Conservation (phyloP, 2,329 filamentous ascomycete genomes). For the Aspergillus bombycis region DNA sequence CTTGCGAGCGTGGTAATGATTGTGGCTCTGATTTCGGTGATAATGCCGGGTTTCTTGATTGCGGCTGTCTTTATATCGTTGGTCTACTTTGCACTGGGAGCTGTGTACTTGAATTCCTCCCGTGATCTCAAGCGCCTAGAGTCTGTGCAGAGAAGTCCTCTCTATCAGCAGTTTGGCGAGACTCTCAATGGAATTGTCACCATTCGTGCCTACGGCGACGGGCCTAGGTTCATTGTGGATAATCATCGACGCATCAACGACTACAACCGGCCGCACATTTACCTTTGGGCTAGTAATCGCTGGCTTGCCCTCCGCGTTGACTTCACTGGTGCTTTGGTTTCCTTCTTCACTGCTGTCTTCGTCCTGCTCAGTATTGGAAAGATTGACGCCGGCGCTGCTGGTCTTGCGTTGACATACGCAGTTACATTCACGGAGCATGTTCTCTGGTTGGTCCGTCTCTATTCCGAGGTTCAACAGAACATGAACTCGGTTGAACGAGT, state of each 20-base stretch:
- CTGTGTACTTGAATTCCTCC: conserved; percentile 90
- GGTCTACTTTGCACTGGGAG: conserved; percentile 80
- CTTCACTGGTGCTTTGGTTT: conserved; percentile 83
- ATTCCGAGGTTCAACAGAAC: conserved; percentile 95
- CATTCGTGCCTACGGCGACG: conserved; percentile 93
- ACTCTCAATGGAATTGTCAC: conserved; percentile 93
- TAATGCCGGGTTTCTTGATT: conserved; percentile 89
- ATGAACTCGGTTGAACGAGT: conserved; percentile 99
- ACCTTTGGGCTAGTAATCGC: conserved; percentile 92
- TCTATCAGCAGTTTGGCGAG: conserved; percentile 98
- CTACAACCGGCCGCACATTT: conserved; percentile 92
- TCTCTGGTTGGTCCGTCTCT: conserved; percentile 91
- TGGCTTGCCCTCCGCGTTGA: conserved; percentile 96
- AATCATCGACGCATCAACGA: conserved; percentile 87
- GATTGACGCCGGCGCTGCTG: conserved; percentile 88
- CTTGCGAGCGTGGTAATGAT: conserved; percentile 77
- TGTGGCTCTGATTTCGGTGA: conserved; percentile 79
- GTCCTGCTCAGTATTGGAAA: conserved; percentile 80
- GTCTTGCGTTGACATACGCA: conserved; percentile 92
- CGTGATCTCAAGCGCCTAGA: conserved; percentile 93
- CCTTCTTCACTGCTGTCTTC: conserved; percentile 92
- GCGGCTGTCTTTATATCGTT: conserved; percentile 82
- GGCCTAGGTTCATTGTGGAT: conserved; percentile 88
- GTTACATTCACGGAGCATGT: conserved; percentile 97
- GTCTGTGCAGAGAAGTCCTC: conserved; percentile 87